These are phyloP conservation scores for Populus tomentosa DNA, from an alignment of 441 rosid genomes.

Conservation along the genomic window DNA sequence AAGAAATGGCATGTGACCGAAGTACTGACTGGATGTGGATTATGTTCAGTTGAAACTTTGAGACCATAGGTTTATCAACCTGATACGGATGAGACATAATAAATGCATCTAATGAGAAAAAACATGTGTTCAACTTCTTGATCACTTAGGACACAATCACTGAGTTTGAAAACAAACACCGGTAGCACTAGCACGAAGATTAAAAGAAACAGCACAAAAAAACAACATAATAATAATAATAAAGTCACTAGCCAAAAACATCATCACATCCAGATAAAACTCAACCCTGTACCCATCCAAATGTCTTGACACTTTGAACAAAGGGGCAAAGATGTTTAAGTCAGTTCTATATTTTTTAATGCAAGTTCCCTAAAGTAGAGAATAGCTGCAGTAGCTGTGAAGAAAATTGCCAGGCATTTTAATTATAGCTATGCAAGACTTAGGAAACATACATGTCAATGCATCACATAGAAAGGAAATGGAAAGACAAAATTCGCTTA, in stretches of 20 bases:
- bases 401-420: background rate
- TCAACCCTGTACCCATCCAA: background rate
- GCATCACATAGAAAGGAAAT: background rate
- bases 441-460: background rate
- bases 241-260: background rate
- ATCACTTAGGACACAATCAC: background rate
- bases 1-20: conserved; percentile 8
- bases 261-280: background rate
- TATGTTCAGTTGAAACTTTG: background rate
- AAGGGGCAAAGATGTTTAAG: background rate
- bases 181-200: background rate
- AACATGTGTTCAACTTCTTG: background rate
- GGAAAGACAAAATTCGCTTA: background rate
- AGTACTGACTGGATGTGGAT: background rate
- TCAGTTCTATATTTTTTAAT: background rate
- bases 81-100: background rate
- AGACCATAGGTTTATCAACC: background rate
- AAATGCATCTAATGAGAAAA: background rate
- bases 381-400: background rate
- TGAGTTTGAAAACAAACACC: background rate
- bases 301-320: background rate
- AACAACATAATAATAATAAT: too few species aligned
- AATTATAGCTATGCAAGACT: background rate
- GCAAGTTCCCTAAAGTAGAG: background rate
- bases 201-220: background rate